A percentile compares a stretch with the other conserved stretches of the same genome.
Conservation (phyloP, 225 moss, liverwort and hornwort species). For the Climacium dendroides region DNA sequence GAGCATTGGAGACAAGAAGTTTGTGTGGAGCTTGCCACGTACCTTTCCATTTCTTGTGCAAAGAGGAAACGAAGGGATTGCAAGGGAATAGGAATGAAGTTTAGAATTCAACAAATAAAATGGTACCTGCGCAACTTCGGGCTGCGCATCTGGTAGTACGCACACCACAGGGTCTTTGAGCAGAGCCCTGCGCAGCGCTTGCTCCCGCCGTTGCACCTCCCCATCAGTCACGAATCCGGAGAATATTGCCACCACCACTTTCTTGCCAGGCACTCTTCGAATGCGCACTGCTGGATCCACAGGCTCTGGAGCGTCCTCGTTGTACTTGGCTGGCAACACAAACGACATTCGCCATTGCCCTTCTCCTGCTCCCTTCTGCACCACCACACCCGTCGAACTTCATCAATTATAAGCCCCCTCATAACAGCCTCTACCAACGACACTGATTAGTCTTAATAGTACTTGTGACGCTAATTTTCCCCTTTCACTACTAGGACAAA, state of each 20-base stretch:
- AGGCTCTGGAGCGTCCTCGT: slow-evolving; percentile 61
- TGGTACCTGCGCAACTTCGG: slow-evolving; percentile 78
- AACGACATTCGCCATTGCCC: slow-evolving; percentile 82
- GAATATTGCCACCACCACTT: slow-evolving; percentile 63
- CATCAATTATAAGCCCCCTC: background rate
- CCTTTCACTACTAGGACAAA: background rate
- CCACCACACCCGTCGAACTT: background rate
- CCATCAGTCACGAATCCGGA: slow-evolving; percentile 75
- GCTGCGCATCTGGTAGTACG: slow-evolving; percentile 32
- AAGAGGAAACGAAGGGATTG: background rate
- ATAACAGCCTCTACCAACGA: background rate
- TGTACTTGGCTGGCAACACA: slow-evolving; percentile 75
- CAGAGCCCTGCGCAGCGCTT: slow-evolving; percentile 42
- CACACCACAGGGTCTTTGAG: slow-evolving; percentile 40
- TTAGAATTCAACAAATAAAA: too few relatives aligned
- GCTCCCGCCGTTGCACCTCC: slow-evolving; percentile 51
- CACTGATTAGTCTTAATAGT: background rate
- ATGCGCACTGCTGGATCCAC: slow-evolving; percentile 59
- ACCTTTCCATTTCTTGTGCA: background rate
- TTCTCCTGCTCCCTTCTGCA: slow-evolving; percentile 36
- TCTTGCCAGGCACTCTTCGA: slow-evolving; percentile 63
- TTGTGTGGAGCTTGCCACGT: background rate
- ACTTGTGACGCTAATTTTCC: background rate
- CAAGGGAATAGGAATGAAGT: background rate
- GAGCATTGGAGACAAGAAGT: background rate